Evolutionary conservation across 2,329 filamentous ascomycete species (phyloP), one percentile per base, ranked within the genome.

Genomic region (Phyllosticta ampelicida): DNA sequence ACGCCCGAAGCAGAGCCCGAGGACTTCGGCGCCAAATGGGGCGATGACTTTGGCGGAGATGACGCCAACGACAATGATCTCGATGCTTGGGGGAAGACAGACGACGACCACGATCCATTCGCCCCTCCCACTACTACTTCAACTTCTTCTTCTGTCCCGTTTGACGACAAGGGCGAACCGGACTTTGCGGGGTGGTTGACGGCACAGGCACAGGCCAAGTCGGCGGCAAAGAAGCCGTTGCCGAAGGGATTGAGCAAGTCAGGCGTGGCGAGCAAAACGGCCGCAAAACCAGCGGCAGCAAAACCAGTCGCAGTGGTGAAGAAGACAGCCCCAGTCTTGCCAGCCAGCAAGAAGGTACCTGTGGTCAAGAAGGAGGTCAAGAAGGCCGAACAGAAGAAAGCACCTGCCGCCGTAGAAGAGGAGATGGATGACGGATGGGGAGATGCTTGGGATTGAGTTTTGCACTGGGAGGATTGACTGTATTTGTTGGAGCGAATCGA

Each of bases 141-240:
- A 10, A 65, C 68, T 19, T 56, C 60, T 5, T 66, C 68, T 54
- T 55, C 70, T 6, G 79, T 67, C 6, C 79, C 86, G 0, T 92
- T 87, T 63, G 89, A 92, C 60, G 90, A 96, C 64, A 85, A 87
- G 23, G 85, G 86, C 2, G 92, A 99, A 70, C 92, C 92, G 0
- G 94, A 97, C 71, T 97, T 99, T 72, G 92, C 90, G 5, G 91
- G 90, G 5, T 97, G 94, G 91, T 73, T 97, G 20, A 90, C 89
- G 11, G 90, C 91, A 11, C 90, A 96, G 69, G 84, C 87, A 5
- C 80, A 86, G 62, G 82, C 87, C 62, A 96, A 95, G 75, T 79
- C 79, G 66, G 49, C 54, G 55, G 69, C 58, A 1, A 80, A 79
- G 65, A 94, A 88, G 63, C 75, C 86, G 2, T 69, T 97, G 57